Conservation (phyloP, 345 rosid species). For the Brassica incana region DNA sequence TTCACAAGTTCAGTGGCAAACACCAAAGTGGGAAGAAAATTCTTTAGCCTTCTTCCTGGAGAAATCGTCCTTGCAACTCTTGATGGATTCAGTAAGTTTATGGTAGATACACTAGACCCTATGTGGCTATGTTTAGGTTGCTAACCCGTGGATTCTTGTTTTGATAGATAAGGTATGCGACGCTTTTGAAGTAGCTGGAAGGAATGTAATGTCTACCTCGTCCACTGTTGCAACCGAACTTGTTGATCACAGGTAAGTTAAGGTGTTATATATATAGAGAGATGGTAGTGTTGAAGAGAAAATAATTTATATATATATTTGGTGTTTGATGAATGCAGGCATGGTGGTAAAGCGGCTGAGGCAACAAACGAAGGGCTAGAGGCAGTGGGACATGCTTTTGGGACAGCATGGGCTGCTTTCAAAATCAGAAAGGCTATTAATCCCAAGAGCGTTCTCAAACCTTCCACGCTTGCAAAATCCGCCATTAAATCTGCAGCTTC, state of each 20-base stretch:
- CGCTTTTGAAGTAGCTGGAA: conserved; percentile 91
- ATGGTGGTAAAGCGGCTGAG: conserved; percentile 79
- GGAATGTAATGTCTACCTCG: conserved; percentile 85
- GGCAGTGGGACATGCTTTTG: conserved; percentile 85
- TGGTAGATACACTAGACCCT: not conserved
- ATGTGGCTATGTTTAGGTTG: not conserved
- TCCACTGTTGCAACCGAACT: conserved; percentile 88
- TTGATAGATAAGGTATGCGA: conserved; percentile 76
- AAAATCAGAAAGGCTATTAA: conserved; percentile 82
- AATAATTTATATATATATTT: not conserved
- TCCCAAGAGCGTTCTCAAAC: conserved; percentile 74
- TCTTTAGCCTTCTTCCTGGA: conserved; percentile 82
- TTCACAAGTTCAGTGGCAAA: conserved; percentile 74
- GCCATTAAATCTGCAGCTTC: conserved; percentile 64
- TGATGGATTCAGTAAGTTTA: conserved; percentile 82
- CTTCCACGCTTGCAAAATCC: conserved; percentile 67
- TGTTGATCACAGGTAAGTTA: conserved; percentile 65
- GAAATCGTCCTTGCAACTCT: conserved; percentile 86
- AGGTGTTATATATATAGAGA: not conserved
- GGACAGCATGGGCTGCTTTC: conserved; percentile 87
- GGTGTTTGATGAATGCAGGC: conserved; percentile 50
- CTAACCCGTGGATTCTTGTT: not conserved
- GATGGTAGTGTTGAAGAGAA: not conserved
- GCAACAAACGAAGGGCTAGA: conserved; percentile 83
- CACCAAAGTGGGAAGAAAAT: conserved; percentile 75